phyloP scores from a whole-genome alignment of 2,329 filamentous ascomycete genomes.

The Penicillium sp. region DNA sequence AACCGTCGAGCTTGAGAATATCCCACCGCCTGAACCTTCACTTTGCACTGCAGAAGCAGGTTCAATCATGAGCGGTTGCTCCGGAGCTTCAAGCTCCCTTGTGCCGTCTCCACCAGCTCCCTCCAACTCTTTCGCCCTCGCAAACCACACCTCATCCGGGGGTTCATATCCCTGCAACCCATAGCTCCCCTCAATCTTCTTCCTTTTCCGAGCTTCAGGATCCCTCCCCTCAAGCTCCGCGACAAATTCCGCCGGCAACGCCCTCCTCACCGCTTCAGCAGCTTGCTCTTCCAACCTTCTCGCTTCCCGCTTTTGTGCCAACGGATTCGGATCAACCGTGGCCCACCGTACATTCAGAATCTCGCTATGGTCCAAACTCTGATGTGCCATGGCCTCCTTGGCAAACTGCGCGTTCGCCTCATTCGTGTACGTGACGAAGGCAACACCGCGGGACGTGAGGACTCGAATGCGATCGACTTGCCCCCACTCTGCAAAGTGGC shows the following conservation, averaged over 20 bases:
- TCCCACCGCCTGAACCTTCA: slow-evolving; percentile 60
- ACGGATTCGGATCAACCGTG: slow-evolving; percentile 92
- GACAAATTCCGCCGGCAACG: slow-evolving; percentile 86
- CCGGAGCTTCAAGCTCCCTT: slow-evolving; percentile 60
- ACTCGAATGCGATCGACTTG: slow-evolving; percentile 87
- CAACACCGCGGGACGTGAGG: slow-evolving; percentile 85
- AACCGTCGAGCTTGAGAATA: slow-evolving; percentile 82
- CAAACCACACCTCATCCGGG: slow-evolving; percentile 92
- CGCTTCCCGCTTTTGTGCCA: slow-evolving; percentile 90
- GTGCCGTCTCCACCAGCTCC: slow-evolving; percentile 61
- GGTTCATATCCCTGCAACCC: slow-evolving; percentile 91
- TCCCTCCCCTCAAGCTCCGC: slow-evolving; percentile 93
- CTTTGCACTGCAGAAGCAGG: slow-evolving; percentile 36
- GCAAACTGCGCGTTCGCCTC: slow-evolving; percentile 90
- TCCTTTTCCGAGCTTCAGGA: slow-evolving; percentile 81
- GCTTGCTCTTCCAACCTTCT: slow-evolving; percentile 92
- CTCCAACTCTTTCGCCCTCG: slow-evolving; percentile 73
- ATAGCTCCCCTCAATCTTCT: slow-evolving; percentile 88
- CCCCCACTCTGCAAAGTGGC: slow-evolving; percentile 97
- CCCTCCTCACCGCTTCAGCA: slow-evolving; percentile 86
- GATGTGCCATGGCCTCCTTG: slow-evolving; percentile 94
- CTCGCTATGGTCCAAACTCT: slow-evolving; percentile 87
- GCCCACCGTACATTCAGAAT: slow-evolving; percentile 97
- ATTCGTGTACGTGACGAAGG: slow-evolving; percentile 92
- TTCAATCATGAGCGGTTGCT: slow-evolving; percentile 53